phyloP scores from a whole-genome alignment of 164 flowering plant genomes.

The Berberis thunbergii region DNA sequence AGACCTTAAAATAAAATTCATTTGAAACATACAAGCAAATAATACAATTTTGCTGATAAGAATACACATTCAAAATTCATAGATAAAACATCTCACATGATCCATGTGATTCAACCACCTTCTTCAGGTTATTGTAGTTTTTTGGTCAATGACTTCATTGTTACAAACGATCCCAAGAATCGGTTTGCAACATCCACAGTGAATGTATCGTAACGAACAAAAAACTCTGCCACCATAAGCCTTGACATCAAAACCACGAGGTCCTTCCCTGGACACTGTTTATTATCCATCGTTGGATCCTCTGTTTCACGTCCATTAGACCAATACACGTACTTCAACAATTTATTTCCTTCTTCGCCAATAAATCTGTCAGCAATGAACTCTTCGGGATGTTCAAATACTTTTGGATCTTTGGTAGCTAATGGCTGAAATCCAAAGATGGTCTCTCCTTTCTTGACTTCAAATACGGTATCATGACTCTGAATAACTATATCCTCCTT shows the following conservation, averaged over 20 bases:
- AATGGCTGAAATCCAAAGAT: slow-evolving; percentile 76
- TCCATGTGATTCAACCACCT: no score
- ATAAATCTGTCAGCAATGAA: slow-evolving; percentile 63
- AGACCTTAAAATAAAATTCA: no score
- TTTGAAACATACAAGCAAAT: no score
- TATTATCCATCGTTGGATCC: slow-evolving; percentile 43
- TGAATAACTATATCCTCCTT: slow-evolving; percentile 19
- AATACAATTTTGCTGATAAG: no score
- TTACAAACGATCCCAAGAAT: no score
- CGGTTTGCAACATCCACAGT: slow-evolving; percentile 33
- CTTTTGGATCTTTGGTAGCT: slow-evolving; percentile 60
- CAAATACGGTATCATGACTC: slow-evolving; percentile 24
- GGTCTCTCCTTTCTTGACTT: slow-evolving; percentile 58
- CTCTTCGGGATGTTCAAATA: slow-evolving; percentile 59
- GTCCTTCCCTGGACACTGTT: slow-evolving; percentile 86
- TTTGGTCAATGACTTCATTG: no score
- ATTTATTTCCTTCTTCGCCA: slow-evolving; percentile 52
- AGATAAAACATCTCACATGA: no score
- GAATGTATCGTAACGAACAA: slow-evolving; percentile 67
- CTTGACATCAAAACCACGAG: slow-evolving; percentile 52
- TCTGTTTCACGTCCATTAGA: slow-evolving; percentile 72
- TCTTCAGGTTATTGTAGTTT: no score
- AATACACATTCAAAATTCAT: no score
- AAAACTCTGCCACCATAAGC: slow-evolving; percentile 55
- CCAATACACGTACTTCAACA: slow-evolving; percentile 68